Evolutionary conservation across 768 basidiomycete genomes (phyloP), one percentile per base, ranked within the genome.

Genomic region (Leccinum fibrillosum): DNA sequence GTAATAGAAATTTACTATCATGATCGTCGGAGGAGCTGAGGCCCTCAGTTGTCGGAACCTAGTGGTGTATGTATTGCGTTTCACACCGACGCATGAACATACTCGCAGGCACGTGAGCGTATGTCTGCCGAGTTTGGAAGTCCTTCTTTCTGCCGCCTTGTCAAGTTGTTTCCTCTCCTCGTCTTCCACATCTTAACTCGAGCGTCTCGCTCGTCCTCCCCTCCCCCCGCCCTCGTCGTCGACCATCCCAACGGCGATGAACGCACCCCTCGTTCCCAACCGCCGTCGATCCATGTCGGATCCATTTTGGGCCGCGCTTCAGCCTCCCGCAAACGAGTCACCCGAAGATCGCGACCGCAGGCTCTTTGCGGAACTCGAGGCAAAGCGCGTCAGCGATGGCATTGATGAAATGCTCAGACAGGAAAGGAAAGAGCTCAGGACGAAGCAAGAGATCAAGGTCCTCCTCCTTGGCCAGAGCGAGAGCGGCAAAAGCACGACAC

Each of bases 401-500:
- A 94, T 94, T 66, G 91, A 94, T 73, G 86, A 88, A 61, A 84
- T 86, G 82, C 77, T 94, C 68, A 81, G 82, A 57, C 76, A 78
- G 62, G 90, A 92, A 66, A 74, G 80, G 57, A 80, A 78, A 55
- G 84, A 88, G 61, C 85, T 80, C 74, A 85, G 80, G 71, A 69
- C 73, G 39, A 84, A 80, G 62, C 78, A 83, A 62, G 84, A 86
- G 67, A 83, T 92, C 72, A 87, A 86, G 68, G 83, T 93, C 53
- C 77, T 93, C 55, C 79, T 93, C 60, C 83, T 93, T 44, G 91
- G 91, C 53, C 91, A 93, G 80, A 92, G 90, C 60, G 90, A 92
- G 79, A 91, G 89, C 66, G 91, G 90, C 42, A 93, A 92, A 78
- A 90, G 88, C 69, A 93, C 91, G 9, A 90, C 90, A 8, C 78